These are phyloP conservation scores for Alternaria alternata DNA, from an alignment of 2,329 filamentous ascomycete species.

Conservation along the genomic window DNA sequence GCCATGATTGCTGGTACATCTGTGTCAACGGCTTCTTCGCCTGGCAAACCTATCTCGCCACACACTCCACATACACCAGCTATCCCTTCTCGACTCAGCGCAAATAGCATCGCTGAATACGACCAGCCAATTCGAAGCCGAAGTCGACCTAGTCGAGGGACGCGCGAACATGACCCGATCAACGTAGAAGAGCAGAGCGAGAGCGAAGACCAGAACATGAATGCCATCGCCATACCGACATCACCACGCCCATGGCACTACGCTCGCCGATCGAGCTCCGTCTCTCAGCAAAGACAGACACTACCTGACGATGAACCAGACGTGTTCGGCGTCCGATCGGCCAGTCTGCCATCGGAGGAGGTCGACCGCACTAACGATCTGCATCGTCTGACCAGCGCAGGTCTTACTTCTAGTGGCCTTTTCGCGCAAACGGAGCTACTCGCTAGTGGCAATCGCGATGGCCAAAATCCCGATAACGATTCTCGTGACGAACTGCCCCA, in stretches of 20 bases:
- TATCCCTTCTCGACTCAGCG: conserved; percentile 90
- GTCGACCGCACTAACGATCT: conserved; percentile 56
- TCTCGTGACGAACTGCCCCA: conserved; percentile 40
- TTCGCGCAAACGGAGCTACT: conserved; percentile 56
- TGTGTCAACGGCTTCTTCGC: conserved; percentile 85
- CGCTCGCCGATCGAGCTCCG: conserved; percentile 71
- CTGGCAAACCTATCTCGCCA: conserved; percentile 85
- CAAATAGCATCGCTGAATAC: conserved; percentile 84
- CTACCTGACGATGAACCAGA: conserved; percentile 69
- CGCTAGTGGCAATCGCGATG: conserved; percentile 38
- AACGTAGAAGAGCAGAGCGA: conserved; percentile 40
- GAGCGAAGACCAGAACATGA: conserved; percentile 59
- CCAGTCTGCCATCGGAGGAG: conserved; percentile 70
- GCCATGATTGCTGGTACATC: conserved; percentile 71
- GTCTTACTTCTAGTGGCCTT: conserved; percentile 70
- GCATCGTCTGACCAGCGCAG: conserved; percentile 50
- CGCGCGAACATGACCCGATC: conserved; percentile 38
- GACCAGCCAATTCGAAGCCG: conserved; percentile 48
- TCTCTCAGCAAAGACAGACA: conserved; percentile 70
- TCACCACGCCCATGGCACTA: conserved; percentile 67
- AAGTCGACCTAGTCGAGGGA: conserved; percentile 43
- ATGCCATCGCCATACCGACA: conserved; percentile 76
- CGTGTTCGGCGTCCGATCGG: conserved; percentile 69
- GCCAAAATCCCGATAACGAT: conserved; percentile 26
- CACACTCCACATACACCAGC: conserved; percentile 93